Evolutionary conservation across 768 basidiomycete genomes (phyloP).

Genomic region (Naganishia onofrii): DNA sequence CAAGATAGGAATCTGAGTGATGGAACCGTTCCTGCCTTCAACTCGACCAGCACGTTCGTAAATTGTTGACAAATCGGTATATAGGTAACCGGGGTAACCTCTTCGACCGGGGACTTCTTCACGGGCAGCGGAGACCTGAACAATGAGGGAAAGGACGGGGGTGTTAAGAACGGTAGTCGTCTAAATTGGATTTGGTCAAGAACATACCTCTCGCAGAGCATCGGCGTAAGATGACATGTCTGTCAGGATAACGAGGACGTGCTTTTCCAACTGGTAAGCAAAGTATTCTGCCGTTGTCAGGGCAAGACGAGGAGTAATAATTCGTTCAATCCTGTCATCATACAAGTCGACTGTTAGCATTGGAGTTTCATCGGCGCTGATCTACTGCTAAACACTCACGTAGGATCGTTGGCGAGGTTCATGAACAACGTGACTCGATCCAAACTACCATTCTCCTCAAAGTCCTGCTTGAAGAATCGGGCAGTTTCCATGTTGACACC

Average conservation of each 20-base stretch:
- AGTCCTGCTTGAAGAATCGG: conserved; percentile 99
- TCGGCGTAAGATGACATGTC: conserved; percentile 99
- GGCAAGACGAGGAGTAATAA: conserved; percentile 96
- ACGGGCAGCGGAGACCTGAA: conserved; percentile 90
- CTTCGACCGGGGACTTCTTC: conserved; percentile 99
- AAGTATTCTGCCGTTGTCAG: conserved; percentile 99
- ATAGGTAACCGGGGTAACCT: conserved; percentile 74
- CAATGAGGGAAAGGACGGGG: conserved; percentile 46
- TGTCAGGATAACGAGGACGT: conserved; percentile 96
- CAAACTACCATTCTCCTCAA: conserved; percentile 95
- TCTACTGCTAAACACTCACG: conserved; percentile 53
- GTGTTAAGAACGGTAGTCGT: conserved; percentile 35
- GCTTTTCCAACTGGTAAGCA: conserved; percentile 98
- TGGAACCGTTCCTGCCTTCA: conserved; percentile 93
- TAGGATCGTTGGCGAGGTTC: conserved; percentile 97
- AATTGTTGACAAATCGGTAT: conserved; percentile 97
- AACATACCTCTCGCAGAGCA: conserved; percentile 77
- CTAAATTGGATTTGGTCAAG: no score
- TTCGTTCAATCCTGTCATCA: conserved; percentile 76
- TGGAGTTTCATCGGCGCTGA: not conserved
- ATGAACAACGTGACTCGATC: conserved; percentile 97
- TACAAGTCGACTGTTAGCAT: not conserved
- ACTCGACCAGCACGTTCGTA: conserved; percentile 99
- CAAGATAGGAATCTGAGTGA: conserved; percentile 98
- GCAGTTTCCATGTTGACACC: conserved; percentile 99